Base-by-base conservation (phyloP, 2,329 filamentous ascomycete genomes). In the Hymenoscyphus scutula region DNA sequence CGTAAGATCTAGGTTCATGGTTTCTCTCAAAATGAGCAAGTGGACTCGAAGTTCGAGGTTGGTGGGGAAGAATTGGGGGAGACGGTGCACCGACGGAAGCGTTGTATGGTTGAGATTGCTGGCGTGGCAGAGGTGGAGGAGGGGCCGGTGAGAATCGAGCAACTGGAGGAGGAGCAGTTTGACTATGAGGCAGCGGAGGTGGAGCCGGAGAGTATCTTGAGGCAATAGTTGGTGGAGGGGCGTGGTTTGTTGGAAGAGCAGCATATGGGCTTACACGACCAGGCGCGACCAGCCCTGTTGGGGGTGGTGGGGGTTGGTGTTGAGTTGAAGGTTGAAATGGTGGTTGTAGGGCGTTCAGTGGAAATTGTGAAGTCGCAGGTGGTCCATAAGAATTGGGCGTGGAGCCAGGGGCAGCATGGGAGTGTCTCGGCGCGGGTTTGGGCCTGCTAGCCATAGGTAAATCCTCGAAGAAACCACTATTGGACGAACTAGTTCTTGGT, bases 401-500 rank as follows among this genome's bases (percentile, higher is more conserved):
- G 30, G 17, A 29, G 27, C 27, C 38, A n/a, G 53, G 53, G 38
- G 41, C 69, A 32, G 61, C 48, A 38, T 62, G 69, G 2, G 71
- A 66, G 54, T 84, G 82, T 60, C 85, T 81, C 1, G 84, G 83
- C 27, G 81, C 80, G 19, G 86, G 84, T 29, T 88, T 83, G n/a
- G 86, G 82, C 71, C 82, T 88, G 3, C 83, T 76, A 1, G 82
- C 75, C 58, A 89, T 75, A 1, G 90, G 90, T 25, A 94, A 79
- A 60, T 94, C 90, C 75, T 93, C 90, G 68, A 92, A 94, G 74
- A 94, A 94, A 68, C 82, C 86, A 41, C 51, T 55, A 27, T 27
- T 53, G 2, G 58, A 38, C 23, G 58, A 48, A 11, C 23, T 41
- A 3, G 25, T 27, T 45, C 34, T 30, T 29, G 32, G 19, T 25